Conservation (phyloP, 352 stramenopile genomes). For the Thalassiosira ordinaria region DNA sequence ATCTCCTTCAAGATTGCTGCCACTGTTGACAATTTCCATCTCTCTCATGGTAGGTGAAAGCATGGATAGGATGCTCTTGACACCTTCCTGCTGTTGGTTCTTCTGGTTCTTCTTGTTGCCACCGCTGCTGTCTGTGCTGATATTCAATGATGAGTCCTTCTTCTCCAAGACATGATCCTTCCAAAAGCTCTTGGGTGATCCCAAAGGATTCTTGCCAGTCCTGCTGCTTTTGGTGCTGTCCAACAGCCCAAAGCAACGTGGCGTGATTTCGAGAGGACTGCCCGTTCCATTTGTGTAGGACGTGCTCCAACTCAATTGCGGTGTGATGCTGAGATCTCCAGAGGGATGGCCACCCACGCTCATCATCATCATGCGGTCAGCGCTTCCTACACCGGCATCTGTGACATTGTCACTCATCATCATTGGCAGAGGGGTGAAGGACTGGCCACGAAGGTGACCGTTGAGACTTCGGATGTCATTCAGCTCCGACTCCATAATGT, state of each 20-base stretch:
- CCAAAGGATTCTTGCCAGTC: constrained; percentile 45
- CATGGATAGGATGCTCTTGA: constrained; percentile 68
- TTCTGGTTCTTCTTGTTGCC: constrained; percentile 53
- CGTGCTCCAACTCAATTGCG: constrained; percentile 78
- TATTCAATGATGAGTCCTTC: too few relatives aligned
- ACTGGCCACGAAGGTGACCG: constrained; percentile 72
- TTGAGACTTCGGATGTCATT: constrained; percentile 73
- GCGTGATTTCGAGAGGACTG: constrained; percentile 50
- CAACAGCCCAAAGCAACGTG: constrained; percentile 63
- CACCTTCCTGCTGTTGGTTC: constrained; percentile 35
- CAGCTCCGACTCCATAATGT: constrained; percentile 54
- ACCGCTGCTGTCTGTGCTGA: too few relatives aligned
- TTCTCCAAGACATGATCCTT: constrained; percentile 39
- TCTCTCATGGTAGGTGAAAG: constrained; percentile 66
- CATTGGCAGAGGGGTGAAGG: constrained; percentile 76
- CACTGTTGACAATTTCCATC: constrained; percentile 34
- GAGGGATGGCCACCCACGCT: not conserved
- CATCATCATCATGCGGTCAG: constrained; percentile 4
- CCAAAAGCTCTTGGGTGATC: constrained; percentile 58
- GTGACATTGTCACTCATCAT: constrained; percentile 31
- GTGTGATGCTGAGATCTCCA: constrained; percentile 37
- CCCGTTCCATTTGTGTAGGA: constrained; percentile 2
- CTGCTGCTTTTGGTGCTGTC: constrained; percentile 59
- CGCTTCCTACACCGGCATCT: not conserved
- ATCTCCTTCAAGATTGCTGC: constrained; percentile 13